phyloP scores from a whole-genome alignment of 2,329 filamentous ascomycete species.

The Alternaria incomplexa region DNA sequence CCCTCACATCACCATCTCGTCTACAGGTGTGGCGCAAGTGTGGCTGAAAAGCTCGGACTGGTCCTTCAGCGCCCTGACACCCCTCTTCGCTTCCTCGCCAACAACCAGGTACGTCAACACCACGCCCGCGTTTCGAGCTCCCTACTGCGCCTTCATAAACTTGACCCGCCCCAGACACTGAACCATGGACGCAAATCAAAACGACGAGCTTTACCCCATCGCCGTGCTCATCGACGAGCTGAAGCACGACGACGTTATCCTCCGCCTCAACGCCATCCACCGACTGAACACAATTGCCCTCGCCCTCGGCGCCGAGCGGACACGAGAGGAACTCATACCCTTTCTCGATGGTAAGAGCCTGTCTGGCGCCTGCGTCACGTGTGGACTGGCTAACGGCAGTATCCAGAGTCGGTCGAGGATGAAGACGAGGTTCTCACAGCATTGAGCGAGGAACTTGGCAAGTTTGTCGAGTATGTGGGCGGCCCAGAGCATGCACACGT shows the following conservation, averaged over 20 bases:
- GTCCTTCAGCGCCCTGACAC: conserved; percentile 24
- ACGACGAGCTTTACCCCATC: conserved; percentile 99
- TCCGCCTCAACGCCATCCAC: conserved; percentile 98
- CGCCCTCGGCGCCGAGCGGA: conserved; percentile 92
- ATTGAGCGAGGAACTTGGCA: conserved; percentile 93
- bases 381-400: conserved; percentile 40
- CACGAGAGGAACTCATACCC: conserved; percentile 96
- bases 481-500: conserved; percentile 94
- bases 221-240: conserved; percentile 99
- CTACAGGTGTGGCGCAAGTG: background rate
- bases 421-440: conserved; percentile 98
- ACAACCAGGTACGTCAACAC: conserved; percentile 47
- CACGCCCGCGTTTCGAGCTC: conserved; percentile 30
- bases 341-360: conserved; percentile 88
- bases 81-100: conserved; percentile 36
- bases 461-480: conserved; percentile 97
- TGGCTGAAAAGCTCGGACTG: conserved; percentile 17
- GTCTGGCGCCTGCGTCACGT: background rate
- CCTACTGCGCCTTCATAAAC: conserved; percentile 29
- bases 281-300: conserved; percentile 97
- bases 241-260: conserved; percentile 99
- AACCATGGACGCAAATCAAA: conserved; percentile 88
- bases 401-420: conserved; percentile 93
- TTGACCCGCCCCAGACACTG: conserved; percentile 31
- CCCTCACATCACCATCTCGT: background rate